These are phyloP conservation scores for Podila horticola DNA, from an alignment of 192 early-diverging fungal genomes.

Conservation along the genomic window DNA sequence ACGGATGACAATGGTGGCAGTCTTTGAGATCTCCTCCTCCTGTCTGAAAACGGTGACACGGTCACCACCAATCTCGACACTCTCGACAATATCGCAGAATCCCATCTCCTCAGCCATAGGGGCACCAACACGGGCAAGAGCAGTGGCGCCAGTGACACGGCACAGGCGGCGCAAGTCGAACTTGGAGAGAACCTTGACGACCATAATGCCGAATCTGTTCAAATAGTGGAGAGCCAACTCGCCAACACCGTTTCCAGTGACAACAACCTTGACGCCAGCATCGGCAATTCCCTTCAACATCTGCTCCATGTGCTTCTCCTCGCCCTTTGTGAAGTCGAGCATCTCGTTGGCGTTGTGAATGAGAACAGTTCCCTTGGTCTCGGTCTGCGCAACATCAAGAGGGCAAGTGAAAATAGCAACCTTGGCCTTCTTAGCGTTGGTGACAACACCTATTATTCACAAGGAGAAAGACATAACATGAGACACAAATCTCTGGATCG, in stretches of 20 bases:
- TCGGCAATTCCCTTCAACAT: constrained; percentile 90
- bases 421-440: constrained; percentile 84
- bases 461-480: not conserved
- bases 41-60: constrained; percentile 98
- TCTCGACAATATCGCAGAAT: constrained; percentile 96
- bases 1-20: constrained; percentile 95
- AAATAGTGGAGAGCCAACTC: constrained; percentile 96
- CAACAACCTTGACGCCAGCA: constrained; percentile 91
- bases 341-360: constrained; percentile 97
- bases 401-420: constrained; percentile 95
- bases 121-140: constrained; percentile 90
- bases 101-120: constrained; percentile 98
- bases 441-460: constrained; percentile 62
- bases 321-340: constrained; percentile 95
- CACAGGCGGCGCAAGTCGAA: constrained; percentile 97
- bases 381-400: constrained; percentile 92
- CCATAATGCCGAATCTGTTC: constrained; percentile 92
- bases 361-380: constrained; percentile 99
- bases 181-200: constrained; percentile 91
- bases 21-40: constrained; percentile 86
- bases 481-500: not conserved
- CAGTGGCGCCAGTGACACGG: constrained; percentile 91
- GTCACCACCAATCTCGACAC: constrained; percentile 97
- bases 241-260: constrained; percentile 89
- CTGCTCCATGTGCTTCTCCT: constrained; percentile 92